Conservation (phyloP, 208 protist genomes). For the Trypanosoma boissoni region DNA sequence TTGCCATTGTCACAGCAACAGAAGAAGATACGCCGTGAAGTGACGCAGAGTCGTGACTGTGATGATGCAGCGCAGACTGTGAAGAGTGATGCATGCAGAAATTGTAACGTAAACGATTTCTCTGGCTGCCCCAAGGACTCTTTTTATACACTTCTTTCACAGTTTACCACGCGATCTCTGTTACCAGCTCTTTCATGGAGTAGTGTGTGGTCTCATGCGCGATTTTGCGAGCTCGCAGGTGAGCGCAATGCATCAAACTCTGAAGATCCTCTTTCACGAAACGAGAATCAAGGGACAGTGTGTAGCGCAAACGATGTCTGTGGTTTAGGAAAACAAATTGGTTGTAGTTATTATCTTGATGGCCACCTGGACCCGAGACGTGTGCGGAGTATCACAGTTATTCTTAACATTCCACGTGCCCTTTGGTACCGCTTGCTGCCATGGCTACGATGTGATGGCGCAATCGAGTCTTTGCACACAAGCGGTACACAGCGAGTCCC, state of each 20-base stretch:
- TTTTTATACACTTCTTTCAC: conserved; percentile 21
- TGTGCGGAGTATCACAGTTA: conserved; percentile 26
- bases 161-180: conserved; percentile 23
- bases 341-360: conserved; percentile 26
- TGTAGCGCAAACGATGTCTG: conserved; percentile 17
- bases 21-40: too few species aligned
- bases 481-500: too few species aligned
- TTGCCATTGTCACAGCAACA: too few species aligned
- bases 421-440: conserved; percentile 12
- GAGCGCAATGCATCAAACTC: too few species aligned
- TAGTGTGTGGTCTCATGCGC: conserved; percentile 4
- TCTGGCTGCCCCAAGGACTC: too few species aligned
- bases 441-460: background rate
- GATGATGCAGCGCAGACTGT: too few species aligned
- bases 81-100: too few species aligned
- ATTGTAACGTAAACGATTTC: too few species aligned
- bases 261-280: background rate
- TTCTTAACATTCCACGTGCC: conserved; percentile 13
- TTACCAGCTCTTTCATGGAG: conserved; percentile 30
- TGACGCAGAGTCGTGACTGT: too few species aligned
- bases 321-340: conserved; percentile 18
- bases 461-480: background rate
- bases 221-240: too few species aligned
- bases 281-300: background rate
- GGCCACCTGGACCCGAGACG: conserved; percentile 19